A percentile compares a stretch with the other conserved stretches of the same genome.
Evolutionary conservation across 2,329 filamentous ascomycete genomes (phyloP).

Genomic region (Akanthomyces lecanii): DNA sequence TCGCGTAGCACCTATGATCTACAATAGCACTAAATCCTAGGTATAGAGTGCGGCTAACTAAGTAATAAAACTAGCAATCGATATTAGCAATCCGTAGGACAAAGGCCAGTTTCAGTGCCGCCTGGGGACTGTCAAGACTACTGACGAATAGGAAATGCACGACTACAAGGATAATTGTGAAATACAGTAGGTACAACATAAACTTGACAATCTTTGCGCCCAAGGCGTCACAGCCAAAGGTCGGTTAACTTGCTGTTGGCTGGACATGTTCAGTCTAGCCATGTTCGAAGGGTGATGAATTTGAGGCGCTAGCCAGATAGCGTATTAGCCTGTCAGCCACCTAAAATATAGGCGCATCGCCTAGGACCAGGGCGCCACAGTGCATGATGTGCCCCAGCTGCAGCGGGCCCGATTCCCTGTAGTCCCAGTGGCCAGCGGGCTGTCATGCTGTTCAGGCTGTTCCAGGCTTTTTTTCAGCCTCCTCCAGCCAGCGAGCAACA

Average conservation of each 20-base stretch:
- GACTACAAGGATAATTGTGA: too few species aligned
- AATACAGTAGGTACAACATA: too few species aligned
- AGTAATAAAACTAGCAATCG: too few species aligned
- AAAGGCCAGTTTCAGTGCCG: too few species aligned
- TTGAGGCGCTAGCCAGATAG: background rate
- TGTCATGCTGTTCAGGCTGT: background rate
- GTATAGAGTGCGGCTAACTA: too few species aligned
- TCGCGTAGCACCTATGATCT: too few species aligned
- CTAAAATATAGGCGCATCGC: background rate
- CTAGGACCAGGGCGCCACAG: background rate
- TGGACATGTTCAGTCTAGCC: background rate
- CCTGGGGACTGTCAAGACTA: too few species aligned
- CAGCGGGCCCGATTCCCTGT: background rate
- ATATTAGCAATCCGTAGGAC: too few species aligned
- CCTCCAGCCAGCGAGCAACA: background rate
- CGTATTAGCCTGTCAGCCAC: background rate
- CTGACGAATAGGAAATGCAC: too few species aligned
- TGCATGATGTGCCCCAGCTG: conserved; percentile 1
- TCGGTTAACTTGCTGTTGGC: too few species aligned
- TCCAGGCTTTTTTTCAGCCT: background rate
- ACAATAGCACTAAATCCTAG: too few species aligned
- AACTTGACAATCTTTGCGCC: background rate
- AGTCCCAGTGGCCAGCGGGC: background rate
- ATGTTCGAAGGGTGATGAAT: background rate
- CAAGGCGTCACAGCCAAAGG: background rate